phyloP scores from a whole-genome alignment of 140 eudicot species.

The Anethum foeniculum region DNA sequence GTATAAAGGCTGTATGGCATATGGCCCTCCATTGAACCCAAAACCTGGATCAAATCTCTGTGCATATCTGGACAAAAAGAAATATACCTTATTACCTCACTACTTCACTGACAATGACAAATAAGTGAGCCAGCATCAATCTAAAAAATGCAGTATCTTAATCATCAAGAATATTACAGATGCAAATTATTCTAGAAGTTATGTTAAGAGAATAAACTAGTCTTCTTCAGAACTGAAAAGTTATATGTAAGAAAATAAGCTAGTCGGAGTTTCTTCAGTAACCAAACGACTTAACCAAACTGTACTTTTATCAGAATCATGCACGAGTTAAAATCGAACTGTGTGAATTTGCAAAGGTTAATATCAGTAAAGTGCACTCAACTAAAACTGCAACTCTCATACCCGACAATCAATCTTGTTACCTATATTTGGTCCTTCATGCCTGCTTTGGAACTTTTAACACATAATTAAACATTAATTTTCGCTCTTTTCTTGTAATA shows the following conservation, averaged over 20 bases:
- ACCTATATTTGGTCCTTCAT: neutral
- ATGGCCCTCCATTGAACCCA: slow-evolving; percentile 79
- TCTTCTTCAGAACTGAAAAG: neutral
- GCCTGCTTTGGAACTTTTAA: neutral
- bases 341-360: neutral
- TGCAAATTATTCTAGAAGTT: neutral
- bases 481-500: neutral
- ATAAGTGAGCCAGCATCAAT: neutral
- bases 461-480: neutral
- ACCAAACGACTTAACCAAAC: neutral
- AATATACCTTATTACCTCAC: neutral
- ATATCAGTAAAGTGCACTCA: neutral
- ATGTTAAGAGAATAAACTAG: neutral
- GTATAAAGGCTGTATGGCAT: slow-evolving; percentile 85
- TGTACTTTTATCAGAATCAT: neutral
- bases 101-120: no score
- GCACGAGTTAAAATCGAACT: neutral
- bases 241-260: neutral
- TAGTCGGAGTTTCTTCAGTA: neutral
- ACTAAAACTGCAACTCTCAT: neutral
- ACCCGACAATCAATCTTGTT: neutral
- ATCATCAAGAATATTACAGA: neutral
- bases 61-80: slow-evolving; percentile 46
- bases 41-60: slow-evolving; percentile 99
- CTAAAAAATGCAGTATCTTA: neutral